A percentile compares a stretch with the other conserved stretches of the same genome.
phyloP scores from a whole-genome alignment of 352 stramenopile genomes.

The Pythium aquatile region DNA sequence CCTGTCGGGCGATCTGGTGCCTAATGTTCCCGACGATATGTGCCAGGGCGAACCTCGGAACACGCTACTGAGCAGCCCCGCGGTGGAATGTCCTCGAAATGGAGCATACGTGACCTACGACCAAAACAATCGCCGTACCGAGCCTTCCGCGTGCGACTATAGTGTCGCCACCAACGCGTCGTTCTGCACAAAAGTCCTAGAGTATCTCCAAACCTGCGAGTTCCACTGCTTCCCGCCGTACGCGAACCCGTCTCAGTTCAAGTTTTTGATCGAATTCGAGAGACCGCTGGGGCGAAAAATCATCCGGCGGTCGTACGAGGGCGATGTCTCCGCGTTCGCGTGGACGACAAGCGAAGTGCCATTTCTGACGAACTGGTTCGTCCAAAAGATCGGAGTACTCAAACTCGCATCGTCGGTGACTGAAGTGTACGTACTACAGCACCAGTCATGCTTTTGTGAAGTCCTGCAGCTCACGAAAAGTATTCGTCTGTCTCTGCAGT shows the following conservation, averaged over 20 bases:
- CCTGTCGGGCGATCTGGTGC: too few relatives aligned
- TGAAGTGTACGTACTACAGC: not conserved
- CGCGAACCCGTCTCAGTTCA: not conserved
- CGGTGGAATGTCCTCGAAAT: not conserved
- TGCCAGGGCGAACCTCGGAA: too few relatives aligned
- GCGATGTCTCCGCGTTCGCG: not conserved
- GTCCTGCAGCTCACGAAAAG: too few relatives aligned
- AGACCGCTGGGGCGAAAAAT: not conserved
- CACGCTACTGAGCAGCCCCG: not conserved
- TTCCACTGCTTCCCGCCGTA: not conserved
- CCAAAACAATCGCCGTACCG: not conserved
- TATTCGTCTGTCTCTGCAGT: not conserved
- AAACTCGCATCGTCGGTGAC: not conserved
- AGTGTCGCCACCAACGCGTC: not conserved
- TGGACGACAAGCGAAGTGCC: not conserved
- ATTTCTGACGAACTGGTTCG: not conserved
- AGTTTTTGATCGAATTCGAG: not conserved
- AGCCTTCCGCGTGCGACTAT: not conserved
- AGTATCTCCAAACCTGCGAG: not conserved
- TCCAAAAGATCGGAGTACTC: not conserved
- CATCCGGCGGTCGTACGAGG: not conserved
- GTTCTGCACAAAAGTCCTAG: not conserved
- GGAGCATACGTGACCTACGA: not conserved
- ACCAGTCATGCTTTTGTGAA: too few relatives aligned
- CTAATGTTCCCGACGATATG: too few relatives aligned